phyloP scores from a whole-genome alignment of 2,329 filamentous ascomycete genomes.

The Colletotrichum magnum region DNA sequence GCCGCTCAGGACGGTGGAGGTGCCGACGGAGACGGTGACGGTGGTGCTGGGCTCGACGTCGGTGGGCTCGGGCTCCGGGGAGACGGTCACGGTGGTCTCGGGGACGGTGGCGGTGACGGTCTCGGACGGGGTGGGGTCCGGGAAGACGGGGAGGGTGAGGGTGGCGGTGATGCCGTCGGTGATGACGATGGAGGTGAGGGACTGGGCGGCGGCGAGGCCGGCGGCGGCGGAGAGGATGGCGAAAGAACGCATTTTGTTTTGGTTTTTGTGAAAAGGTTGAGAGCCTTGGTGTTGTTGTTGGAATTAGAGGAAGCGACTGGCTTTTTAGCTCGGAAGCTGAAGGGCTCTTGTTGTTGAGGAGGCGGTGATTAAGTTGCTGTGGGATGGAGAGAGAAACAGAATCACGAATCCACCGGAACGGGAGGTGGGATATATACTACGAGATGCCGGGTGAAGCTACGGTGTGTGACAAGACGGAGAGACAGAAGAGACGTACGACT shows the following conservation, averaged over 20 bases:
- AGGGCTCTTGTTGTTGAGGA: slow-evolving; percentile 1
- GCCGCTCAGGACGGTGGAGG: slow-evolving; percentile 20
- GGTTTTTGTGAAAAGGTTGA: background rate
- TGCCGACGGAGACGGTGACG: slow-evolving; percentile 34
- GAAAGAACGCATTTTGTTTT: slow-evolving; percentile 45
- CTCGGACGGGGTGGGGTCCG: slow-evolving; percentile 27
- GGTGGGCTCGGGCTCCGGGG: slow-evolving; percentile 10
- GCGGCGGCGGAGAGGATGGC: slow-evolving; percentile 40
- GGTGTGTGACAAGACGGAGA: slow-evolving; percentile 15
- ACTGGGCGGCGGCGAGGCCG: slow-evolving; percentile 43
- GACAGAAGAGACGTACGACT: slow-evolving; percentile 17
- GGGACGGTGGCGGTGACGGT: slow-evolving; percentile 38
- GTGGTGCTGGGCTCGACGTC: slow-evolving; percentile 11
- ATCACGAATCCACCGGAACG: background rate
- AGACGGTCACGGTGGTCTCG: slow-evolving; percentile 37
- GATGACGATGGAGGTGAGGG: slow-evolving; percentile 39
- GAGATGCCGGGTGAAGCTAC: slow-evolving; percentile 3
- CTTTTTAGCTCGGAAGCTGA: slow-evolving; percentile 16
- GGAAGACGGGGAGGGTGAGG: slow-evolving; percentile 42
- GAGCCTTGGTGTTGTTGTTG: background rate
- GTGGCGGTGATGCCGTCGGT: slow-evolving; percentile 43
- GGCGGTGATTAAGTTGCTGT: background rate
- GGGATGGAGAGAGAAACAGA: slow-evolving; percentile 10
- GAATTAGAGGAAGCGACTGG: slow-evolving; percentile 25
- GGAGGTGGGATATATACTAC: slow-evolving; percentile 32